phyloP scores from a whole-genome alignment of 345 rosid genomes.

The Passiflora organensis region DNA sequence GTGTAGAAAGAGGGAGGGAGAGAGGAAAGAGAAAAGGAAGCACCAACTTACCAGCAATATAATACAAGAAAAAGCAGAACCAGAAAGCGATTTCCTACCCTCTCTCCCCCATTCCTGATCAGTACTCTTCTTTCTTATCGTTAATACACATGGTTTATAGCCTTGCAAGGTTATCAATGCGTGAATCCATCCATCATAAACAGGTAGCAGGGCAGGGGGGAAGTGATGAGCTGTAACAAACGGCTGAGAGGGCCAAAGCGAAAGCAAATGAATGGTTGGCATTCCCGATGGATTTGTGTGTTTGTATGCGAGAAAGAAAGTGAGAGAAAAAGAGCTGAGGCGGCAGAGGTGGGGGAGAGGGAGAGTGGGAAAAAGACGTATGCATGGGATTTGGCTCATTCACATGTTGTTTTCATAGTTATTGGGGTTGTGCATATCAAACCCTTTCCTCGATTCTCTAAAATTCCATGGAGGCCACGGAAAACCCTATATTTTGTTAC shows the following conservation, averaged over 20 bases:
- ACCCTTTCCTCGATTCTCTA: constrained; percentile 52
- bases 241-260: not conserved
- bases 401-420: constrained; percentile 87
- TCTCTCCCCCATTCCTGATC: not conserved
- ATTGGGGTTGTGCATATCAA: constrained; percentile 16
- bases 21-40: too few species aligned
- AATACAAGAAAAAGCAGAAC: constrained; percentile 18
- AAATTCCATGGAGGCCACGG: constrained; percentile 38
- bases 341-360: constrained; percentile 92
- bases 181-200: constrained; percentile 6
- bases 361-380: constrained; percentile 78
- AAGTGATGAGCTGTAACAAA: constrained; percentile 5
- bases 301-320: constrained; percentile 15
- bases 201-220: constrained; percentile 13
- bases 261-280: constrained; percentile 23
- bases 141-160: not conserved
- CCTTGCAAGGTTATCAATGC: constrained; percentile 14
- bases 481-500: not conserved
- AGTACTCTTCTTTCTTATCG: not conserved
- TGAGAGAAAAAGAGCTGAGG: constrained; percentile 40
- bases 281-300: constrained; percentile 15
- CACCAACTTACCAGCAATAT: constrained; percentile 13
- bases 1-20: too few species aligned
- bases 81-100: not conserved
- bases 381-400: constrained; percentile 93